Conservation (phyloP, 2,329 filamentous ascomycete genomes). For the Cadophora gregata region DNA sequence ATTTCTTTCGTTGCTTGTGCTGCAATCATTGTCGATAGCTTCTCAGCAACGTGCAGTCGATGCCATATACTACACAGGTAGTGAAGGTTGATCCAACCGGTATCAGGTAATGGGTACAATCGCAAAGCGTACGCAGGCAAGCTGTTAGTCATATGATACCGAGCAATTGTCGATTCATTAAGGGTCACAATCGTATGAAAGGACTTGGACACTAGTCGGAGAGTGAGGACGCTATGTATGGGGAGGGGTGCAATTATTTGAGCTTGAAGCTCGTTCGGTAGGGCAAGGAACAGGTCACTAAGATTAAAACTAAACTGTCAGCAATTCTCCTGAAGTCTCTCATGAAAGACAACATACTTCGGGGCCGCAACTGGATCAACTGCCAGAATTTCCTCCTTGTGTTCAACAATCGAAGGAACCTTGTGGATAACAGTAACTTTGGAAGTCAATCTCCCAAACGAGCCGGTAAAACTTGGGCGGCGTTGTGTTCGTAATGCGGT, state of each 20-base stretch:
- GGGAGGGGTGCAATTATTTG: slow-evolving; percentile 66
- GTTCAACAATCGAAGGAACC: slow-evolving; percentile 39
- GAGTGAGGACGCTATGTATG: slow-evolving; percentile 63
- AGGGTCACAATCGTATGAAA: slow-evolving; percentile 65
- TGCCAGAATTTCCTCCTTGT: slow-evolving; percentile 38
- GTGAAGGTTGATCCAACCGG: slow-evolving; percentile 59
- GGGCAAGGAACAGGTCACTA: slow-evolving; percentile 60
- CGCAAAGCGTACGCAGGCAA: slow-evolving; percentile 65
- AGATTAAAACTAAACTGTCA: slow-evolving; percentile 49
- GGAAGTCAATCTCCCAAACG: slow-evolving; percentile 43
- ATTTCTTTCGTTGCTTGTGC: slow-evolving; percentile 71
- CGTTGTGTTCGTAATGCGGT: slow-evolving; percentile 41
- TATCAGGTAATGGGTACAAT: slow-evolving; percentile 61
- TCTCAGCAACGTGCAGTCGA: slow-evolving; percentile 67
- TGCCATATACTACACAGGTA: slow-evolving; percentile 71
- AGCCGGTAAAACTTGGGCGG: slow-evolving; percentile 43
- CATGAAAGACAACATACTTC: slow-evolving; percentile 31
- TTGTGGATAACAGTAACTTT: slow-evolving; percentile 41
- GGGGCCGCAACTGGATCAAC: slow-evolving; percentile 35
- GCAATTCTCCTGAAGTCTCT: not conserved
- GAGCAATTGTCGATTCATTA: slow-evolving; percentile 66
- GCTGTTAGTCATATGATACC: slow-evolving; percentile 64
- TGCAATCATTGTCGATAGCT: slow-evolving; percentile 65
- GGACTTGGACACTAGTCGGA: slow-evolving; percentile 62
- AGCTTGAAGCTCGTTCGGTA: slow-evolving; percentile 68